Percentiles rank a stretch among this genome's conserved stretches.
phyloP scores from a whole-genome alignment of 2,329 filamentous ascomycete genomes.

The Penicillium paneum region DNA sequence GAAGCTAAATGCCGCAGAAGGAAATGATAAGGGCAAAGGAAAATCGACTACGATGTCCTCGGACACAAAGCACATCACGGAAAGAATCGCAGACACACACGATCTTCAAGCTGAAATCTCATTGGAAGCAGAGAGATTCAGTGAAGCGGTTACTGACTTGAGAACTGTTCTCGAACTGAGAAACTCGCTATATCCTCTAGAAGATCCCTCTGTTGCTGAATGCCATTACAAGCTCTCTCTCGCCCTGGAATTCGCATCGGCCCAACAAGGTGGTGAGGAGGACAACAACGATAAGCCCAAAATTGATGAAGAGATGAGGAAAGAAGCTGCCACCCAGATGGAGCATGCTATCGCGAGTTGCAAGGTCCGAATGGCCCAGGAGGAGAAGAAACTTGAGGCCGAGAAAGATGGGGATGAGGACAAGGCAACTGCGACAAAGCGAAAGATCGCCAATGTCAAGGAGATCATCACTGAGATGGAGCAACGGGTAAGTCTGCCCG shows the following conservation, averaged over 20 bases:
- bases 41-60: conserved; percentile 45
- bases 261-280: conserved; percentile 52
- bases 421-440: conserved; percentile 40
- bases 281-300: conserved; percentile 37
- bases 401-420: conserved; percentile 42
- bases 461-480: conserved; percentile 62
- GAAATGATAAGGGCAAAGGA: conserved; percentile 45
- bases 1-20: conserved; percentile 52
- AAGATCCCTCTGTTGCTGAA: conserved; percentile 84
- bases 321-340: conserved; percentile 58
- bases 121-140: conserved; percentile 92
- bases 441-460: conserved; percentile 56
- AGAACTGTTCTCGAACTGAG: conserved; percentile 75
- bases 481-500: conserved; percentile 47
- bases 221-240: conserved; percentile 95
- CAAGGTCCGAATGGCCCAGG: conserved; percentile 52
- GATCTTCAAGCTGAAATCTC: conserved; percentile 94
- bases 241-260: conserved; percentile 87
- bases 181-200: conserved; percentile 70
- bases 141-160: conserved; percentile 80
- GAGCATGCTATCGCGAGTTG: conserved; percentile 60
- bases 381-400: conserved; percentile 46
- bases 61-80: conserved; percentile 64
- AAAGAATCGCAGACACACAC: conserved; percentile 87
- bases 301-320: conserved; percentile 55